These are phyloP conservation scores for Yarrowia divulgata DNA, from an alignment of 805 yeast species.

Conservation along the genomic window DNA sequence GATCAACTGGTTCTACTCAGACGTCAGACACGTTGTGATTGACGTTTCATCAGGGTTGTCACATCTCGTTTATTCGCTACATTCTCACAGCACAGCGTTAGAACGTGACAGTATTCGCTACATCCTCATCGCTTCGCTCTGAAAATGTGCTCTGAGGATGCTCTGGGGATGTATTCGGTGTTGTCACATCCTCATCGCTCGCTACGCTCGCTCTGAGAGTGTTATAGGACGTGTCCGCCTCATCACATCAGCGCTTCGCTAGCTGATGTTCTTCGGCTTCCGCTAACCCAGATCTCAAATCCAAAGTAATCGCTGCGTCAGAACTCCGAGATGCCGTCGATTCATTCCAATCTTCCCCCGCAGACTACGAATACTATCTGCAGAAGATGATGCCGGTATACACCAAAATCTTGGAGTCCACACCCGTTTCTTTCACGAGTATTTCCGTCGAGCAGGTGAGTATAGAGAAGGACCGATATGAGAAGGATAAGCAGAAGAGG, in stretches of 20 bases:
- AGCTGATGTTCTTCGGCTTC: not conserved
- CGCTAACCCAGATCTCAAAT: constrained; percentile 56
- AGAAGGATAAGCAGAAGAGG: not conserved
- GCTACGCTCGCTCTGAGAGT: too few species aligned
- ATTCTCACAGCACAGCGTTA: too few species aligned
- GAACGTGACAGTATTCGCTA: too few species aligned
- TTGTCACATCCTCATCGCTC: too few species aligned
- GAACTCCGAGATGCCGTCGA: constrained; percentile 90
- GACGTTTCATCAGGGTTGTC: too few species aligned
- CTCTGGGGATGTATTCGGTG: too few species aligned
- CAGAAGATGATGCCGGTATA: constrained; percentile 74
- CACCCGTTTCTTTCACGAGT: constrained; percentile 74
- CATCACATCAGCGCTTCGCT: not conserved
- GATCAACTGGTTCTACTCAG: too few species aligned
- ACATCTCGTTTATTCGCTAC: too few species aligned
- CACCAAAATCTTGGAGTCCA: constrained; percentile 64
- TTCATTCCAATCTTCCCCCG: constrained; percentile 71
- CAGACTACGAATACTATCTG: constrained; percentile 81
- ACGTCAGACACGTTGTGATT: too few species aligned
- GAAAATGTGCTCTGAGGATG: too few species aligned
- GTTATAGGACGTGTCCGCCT: too few species aligned
- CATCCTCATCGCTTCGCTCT: not conserved
- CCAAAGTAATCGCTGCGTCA: constrained; percentile 72
- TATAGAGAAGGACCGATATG: not conserved
- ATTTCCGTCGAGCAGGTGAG: constrained; percentile 63